Base-by-base conservation (phyloP, 2,329 filamentous ascomycete species). In the Fusarium concolor region DNA sequence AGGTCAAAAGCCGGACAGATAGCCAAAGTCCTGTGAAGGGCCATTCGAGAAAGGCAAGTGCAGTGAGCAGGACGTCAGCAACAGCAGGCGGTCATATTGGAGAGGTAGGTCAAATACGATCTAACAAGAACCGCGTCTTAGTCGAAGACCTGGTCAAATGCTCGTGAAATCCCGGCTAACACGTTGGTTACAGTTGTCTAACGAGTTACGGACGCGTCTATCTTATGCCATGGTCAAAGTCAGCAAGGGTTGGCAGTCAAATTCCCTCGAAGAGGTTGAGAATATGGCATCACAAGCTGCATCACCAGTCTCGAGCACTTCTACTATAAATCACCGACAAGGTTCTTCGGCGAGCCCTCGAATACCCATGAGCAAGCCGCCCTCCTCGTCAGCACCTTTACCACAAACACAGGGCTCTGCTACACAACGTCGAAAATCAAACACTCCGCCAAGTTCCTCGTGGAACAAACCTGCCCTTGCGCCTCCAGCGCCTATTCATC, bases 151-250 rank as follows among this genome's bases (percentile, higher is more conserved):
- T 22, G 20, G 6, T 24, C 10, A n/a, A 39, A 38, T 38, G 24
- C 24, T 12, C 9, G 24, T 31, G 31, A 42, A 51, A 28, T 24
- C 31, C 37, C 31, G 61, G 67, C 65, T 71, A 65, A 72, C 61
- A 70, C 65, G 20, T 42, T 33, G 45, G 33, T 39, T 54, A 9
- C 76, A 94, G 91, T 82, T 93, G 54, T 93, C 92, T 39, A 87
- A 90, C 55, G 92, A 95, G 75, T 85, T 98, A 52, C 91, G 90
- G 76, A 90, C 93, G 50, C 91, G 93, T 73, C 85, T 98, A 28
- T 93, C 93, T 9, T 97, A 97, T 78, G 95, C 95, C 68, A 96
- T 97, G 87, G 87, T 96, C 76, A 97, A 97, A 79, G 92, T 97
- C 39, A 93, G 93, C 76, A 90, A 96, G 75, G 93, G 93, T 60